A percentile compares a stretch with the other conserved stretches of the same genome.
phyloP scores from a whole-genome alignment of 1,284 basidiomycete species.

The Volvariella surrecta region DNA sequence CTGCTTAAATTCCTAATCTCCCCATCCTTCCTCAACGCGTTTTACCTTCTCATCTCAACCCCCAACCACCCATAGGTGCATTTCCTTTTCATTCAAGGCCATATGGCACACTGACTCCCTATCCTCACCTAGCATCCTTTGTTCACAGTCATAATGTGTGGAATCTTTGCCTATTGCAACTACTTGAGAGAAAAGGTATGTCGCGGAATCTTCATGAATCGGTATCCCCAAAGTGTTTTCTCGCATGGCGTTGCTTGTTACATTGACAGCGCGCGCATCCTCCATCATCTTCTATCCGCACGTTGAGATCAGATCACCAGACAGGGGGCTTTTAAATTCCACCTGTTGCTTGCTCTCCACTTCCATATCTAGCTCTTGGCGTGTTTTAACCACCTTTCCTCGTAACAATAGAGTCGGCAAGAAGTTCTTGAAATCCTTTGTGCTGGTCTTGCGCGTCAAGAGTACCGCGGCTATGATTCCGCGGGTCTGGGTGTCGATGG shows the following conservation, averaged over 20 bases:
- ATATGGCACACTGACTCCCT: too few relatives aligned
- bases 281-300: neutral
- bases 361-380: constrained; percentile 2
- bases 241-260: neutral
- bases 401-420: constrained; percentile 66
- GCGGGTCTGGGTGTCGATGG: constrained; percentile 96
- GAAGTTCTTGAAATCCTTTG: constrained; percentile 89
- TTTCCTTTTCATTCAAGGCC: too few relatives aligned
- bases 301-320: neutral
- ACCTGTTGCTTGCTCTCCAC: neutral
- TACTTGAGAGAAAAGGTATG: constrained; percentile 87
- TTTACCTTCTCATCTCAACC: too few relatives aligned
- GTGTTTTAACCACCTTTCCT: constrained; percentile 5
- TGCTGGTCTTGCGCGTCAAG: constrained; percentile 90
- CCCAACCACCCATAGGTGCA: too few relatives aligned
- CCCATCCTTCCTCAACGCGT: too few relatives aligned
- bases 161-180: constrained; percentile 94
- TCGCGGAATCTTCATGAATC: constrained; percentile 8
- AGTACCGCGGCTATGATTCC: constrained; percentile 98
- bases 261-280: neutral
- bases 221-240: neutral
- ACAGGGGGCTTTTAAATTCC: neutral
- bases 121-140: too few relatives aligned
- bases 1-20: too few relatives aligned
- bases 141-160: constrained; percentile 56